These are phyloP conservation scores for Gnetum montanum DNA, from an alignment of 75 land plant species.

Conservation along the genomic window DNA sequence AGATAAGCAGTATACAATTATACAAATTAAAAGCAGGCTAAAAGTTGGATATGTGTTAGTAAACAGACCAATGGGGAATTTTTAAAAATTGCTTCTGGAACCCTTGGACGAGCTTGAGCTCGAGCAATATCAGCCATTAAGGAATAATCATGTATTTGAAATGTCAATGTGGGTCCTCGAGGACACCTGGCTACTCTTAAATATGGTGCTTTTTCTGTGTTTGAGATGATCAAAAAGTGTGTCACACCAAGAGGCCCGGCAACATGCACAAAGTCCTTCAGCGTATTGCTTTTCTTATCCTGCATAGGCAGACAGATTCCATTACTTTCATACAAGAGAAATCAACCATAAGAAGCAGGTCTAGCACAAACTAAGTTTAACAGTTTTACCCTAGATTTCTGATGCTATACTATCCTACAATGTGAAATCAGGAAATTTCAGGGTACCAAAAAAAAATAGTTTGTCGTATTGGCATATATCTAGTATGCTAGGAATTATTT, in stretches of 20 bases:
- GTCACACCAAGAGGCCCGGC: constrained; percentile 96
- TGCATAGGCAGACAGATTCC: constrained; percentile 18
- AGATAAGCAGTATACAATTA: too few relatives aligned
- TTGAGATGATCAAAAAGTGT: constrained; percentile 85
- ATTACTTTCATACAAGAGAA: too few relatives aligned
- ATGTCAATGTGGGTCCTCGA: constrained; percentile 93
- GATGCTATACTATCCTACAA: too few relatives aligned
- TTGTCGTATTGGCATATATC: too few relatives aligned
- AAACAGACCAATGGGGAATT: constrained; percentile 75
- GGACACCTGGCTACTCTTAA: constrained; percentile 87
- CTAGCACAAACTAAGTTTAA: too few relatives aligned
- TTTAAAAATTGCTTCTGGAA: constrained; percentile 67
- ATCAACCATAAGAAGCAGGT: too few relatives aligned
- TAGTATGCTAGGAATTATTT: too few relatives aligned
- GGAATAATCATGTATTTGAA: constrained; percentile 80
- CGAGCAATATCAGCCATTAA: constrained; percentile 74
- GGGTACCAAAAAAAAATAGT: too few relatives aligned
- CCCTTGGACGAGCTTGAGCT: constrained; percentile 70
- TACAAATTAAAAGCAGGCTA: too few relatives aligned
- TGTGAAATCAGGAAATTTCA: too few relatives aligned
- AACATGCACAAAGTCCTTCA: constrained; percentile 92
- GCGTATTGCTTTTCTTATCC: constrained; percentile 80
- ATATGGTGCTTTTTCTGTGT: constrained; percentile 65
- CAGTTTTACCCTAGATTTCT: too few relatives aligned
- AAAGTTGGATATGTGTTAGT: too few relatives aligned